Percentiles rank a stretch among this genome's conserved stretches.
Conservation (phyloP, 1,284 basidiomycete genomes). For the Papiliotrema nemorosa region DNA sequence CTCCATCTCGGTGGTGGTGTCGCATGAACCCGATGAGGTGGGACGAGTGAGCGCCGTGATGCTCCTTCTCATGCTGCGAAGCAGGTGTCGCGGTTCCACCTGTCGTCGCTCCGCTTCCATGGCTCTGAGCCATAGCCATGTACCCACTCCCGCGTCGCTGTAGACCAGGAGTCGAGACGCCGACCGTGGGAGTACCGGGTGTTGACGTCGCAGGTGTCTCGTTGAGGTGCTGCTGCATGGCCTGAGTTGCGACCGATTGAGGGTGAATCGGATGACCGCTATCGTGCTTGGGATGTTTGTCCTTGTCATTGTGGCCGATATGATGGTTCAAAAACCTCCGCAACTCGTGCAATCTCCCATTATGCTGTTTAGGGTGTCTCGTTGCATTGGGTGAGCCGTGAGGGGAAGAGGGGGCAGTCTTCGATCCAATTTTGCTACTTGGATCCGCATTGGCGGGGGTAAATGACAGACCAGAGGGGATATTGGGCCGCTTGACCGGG, state of each 20-base stretch:
- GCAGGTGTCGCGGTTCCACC: conserved; percentile 14
- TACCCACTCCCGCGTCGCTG: conserved; percentile 42
- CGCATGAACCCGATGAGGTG: conserved; percentile 50
- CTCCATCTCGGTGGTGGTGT: conserved; percentile 48
- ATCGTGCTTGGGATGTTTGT: conserved; percentile 22
- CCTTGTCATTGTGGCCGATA: conserved; percentile 59
- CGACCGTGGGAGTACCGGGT: conserved; percentile 25
- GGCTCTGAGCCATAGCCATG: conserved; percentile 17
- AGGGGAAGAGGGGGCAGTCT: conserved; percentile 42
- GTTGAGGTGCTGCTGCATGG: conserved; percentile 20
- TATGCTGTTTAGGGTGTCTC: conserved; percentile 47
- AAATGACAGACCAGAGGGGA: conserved; percentile 37
- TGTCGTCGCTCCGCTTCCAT: conserved; percentile 5
- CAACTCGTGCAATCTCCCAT: conserved; percentile 76
- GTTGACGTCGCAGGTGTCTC: conserved; percentile 26
- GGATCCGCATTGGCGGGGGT: conserved; percentile 25
- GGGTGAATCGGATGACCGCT: conserved; percentile 12
- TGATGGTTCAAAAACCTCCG: conserved; percentile 89
- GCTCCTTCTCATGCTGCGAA: conserved; percentile 16
- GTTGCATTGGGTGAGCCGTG: conserved; percentile 44
- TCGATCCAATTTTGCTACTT: conserved; percentile 9
- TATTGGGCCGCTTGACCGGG: conserved; percentile 10
- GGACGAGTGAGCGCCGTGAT: conserved; percentile 41
- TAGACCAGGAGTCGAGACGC: conserved; percentile 40
- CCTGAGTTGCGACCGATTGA: conserved; percentile 15